These are phyloP conservation scores for Polytrichum commune DNA, from an alignment of 225 moss, liverwort and hornwort genomes.

Conservation along the genomic window DNA sequence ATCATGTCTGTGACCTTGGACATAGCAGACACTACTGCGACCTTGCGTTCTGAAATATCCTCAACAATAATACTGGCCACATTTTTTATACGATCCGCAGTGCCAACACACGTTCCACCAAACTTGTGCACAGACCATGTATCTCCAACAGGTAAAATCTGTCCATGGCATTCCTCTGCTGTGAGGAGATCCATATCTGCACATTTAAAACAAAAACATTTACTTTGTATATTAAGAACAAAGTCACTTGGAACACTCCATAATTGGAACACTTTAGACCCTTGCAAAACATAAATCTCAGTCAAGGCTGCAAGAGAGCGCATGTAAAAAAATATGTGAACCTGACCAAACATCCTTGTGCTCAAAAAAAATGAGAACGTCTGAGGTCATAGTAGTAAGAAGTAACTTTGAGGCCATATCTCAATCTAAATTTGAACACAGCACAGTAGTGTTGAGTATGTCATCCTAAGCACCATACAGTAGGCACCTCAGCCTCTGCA, in stretches of 20 bases:
- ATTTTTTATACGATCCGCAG: slow-evolving; percentile 72
- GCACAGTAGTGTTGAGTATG: background rate
- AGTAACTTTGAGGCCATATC: too few species aligned
- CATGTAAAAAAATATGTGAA: background rate
- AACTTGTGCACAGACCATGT: slow-evolving; percentile 96
- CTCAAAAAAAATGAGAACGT: too few species aligned
- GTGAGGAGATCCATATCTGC: slow-evolving; percentile 57
- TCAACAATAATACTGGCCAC: slow-evolving; percentile 85
- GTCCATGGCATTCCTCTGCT: slow-evolving; percentile 34
- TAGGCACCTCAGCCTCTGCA: background rate
- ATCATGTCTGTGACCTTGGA: slow-evolving; percentile 98
- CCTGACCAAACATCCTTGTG: background rate
- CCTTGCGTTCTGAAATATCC: slow-evolving; percentile 72
- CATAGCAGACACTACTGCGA: slow-evolving; percentile 96
- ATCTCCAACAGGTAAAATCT: slow-evolving; percentile 64
- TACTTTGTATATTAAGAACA: background rate
- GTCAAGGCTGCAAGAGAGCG: background rate
- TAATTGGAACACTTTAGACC: background rate
- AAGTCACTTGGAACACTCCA: background rate
- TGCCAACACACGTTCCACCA: slow-evolving; percentile 91
- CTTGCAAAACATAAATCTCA: background rate
- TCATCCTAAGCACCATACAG: background rate
- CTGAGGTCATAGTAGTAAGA: too few species aligned
- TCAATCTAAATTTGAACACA: too few species aligned
- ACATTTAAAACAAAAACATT: background rate